Evolutionary conservation across 2,329 filamentous ascomycete genomes (phyloP).

Genomic region (Trichoderma gracile): DNA sequence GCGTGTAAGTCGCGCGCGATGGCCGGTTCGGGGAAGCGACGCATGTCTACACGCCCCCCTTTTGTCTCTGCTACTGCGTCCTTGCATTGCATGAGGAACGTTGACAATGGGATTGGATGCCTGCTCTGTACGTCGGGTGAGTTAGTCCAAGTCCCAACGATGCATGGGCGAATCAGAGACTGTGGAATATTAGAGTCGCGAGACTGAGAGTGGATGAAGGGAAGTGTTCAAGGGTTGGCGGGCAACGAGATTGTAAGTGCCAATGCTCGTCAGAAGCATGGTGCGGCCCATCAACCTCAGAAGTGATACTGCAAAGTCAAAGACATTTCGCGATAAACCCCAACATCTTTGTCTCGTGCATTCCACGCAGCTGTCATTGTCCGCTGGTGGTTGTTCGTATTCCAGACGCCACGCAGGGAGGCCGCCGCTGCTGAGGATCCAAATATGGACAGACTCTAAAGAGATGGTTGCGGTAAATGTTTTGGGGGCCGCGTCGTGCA

Average conservation of each 20-base stretch:
- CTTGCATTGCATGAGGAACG: slow-evolving; percentile 23
- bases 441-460: slow-evolving; percentile 12
- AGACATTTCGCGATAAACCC: neutral
- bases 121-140: neutral
- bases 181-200: neutral
- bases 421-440: slow-evolving; percentile 20
- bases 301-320: neutral
- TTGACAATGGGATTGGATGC: slow-evolving; percentile 18
- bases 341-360: neutral
- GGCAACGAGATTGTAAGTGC: neutral
- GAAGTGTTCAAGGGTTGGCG: neutral
- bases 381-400: neutral
- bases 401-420: slow-evolving; percentile 14
- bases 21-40: slow-evolving; percentile 12
- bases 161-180: neutral
- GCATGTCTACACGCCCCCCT: slow-evolving; percentile 2
- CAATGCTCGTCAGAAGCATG: neutral
- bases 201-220: neutral
- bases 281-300: neutral
- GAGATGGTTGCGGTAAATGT: neutral
- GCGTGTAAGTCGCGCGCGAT: neutral
- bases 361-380: slow-evolving; percentile 2
- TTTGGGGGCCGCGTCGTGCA: slow-evolving; percentile 15
- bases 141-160: neutral
- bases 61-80: slow-evolving; percentile 15